Conservation (phyloP, 176 grass and related monocot genomes). For the Oryza meridionalis region DNA sequence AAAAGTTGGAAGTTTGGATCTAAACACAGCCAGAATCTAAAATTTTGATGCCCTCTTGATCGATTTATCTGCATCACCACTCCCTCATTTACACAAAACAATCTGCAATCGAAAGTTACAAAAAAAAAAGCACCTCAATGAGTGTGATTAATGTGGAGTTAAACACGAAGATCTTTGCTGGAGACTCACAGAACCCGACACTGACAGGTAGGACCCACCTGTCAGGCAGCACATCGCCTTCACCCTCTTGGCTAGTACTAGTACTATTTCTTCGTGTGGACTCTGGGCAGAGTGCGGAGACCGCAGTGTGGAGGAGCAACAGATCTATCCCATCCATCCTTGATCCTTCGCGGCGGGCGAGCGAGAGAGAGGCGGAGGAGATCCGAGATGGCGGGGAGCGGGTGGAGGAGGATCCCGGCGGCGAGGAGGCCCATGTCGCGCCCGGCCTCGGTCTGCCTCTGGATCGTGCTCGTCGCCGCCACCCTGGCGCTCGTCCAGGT, state of each 20-base stretch:
- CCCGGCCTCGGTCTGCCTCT: slow-evolving; percentile 47
- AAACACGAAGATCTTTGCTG: neutral
- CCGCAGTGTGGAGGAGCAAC: slow-evolving; percentile 9
- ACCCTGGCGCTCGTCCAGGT: slow-evolving; percentile 86
- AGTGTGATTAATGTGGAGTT: neutral
- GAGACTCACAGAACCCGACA: accelerated
- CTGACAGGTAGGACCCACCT: slow-evolving; percentile 13
- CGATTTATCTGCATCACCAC: too few relatives aligned
- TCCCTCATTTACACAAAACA: too few relatives aligned
- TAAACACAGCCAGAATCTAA: too few relatives aligned
- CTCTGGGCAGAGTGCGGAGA: neutral
- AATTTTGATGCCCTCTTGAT: too few relatives aligned
- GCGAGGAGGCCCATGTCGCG: slow-evolving; percentile 28
- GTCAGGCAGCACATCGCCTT: slow-evolving; percentile 25
- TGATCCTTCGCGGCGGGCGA: neutral
- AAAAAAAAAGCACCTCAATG: neutral
- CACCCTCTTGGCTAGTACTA: neutral
- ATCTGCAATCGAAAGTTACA: neutral
- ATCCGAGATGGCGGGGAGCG: slow-evolving; percentile 50
- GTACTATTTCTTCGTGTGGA: slow-evolving; percentile 7
- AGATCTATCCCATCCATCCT: slow-evolving; percentile 25
- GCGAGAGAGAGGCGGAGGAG: neutral
- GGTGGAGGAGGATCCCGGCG: slow-evolving; percentile 37
- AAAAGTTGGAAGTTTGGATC: too few relatives aligned
- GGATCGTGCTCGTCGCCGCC: slow-evolving; percentile 62